Conservation (phyloP, 1,139 yeast genomes). For the Saccharomycopsis hybrid region DNA sequence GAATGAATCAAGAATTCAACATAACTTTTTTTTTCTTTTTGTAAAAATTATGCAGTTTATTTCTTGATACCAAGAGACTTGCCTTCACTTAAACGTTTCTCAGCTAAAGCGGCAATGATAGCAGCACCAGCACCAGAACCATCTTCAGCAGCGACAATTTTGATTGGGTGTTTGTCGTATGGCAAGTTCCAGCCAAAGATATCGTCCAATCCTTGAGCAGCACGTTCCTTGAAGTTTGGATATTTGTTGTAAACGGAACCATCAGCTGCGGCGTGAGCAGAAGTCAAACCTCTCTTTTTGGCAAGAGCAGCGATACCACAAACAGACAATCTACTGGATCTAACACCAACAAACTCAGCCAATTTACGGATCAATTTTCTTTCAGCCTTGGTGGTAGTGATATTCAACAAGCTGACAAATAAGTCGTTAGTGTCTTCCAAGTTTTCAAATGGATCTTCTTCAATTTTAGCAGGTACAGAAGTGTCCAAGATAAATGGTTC, state of each 20-base stretch:
- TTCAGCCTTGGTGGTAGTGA: constrained; percentile 69
- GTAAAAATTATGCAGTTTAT: too few species aligned
- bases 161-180: constrained; percentile 62
- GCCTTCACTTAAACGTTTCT: constrained; percentile 64
- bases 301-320: constrained; percentile 97
- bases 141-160: constrained; percentile 88
- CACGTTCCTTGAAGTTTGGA: constrained; percentile 86
- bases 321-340: constrained; percentile 87
- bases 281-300: constrained; percentile 67
- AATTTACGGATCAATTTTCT: constrained; percentile 76
- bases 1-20: too few species aligned
- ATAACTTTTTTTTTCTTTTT: too few species aligned
- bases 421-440: constrained; percentile 67
- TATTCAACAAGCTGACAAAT: constrained; percentile 51
- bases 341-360: constrained; percentile 82
- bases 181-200: constrained; percentile 72
- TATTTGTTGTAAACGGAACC: constrained; percentile 93
- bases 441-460: constrained; percentile 86
- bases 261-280: constrained; percentile 87
- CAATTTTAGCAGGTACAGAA: constrained; percentile 78
- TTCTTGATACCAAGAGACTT: constrained; percentile 56
- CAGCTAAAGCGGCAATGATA: constrained; percentile 89
- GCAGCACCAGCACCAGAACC: constrained; percentile 99
- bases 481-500: constrained; percentile 76
- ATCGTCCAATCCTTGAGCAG: constrained; percentile 83